Evolutionary conservation across 2,329 filamentous ascomycete genomes (phyloP).

Genomic region (Lecanicillium sp.): DNA sequence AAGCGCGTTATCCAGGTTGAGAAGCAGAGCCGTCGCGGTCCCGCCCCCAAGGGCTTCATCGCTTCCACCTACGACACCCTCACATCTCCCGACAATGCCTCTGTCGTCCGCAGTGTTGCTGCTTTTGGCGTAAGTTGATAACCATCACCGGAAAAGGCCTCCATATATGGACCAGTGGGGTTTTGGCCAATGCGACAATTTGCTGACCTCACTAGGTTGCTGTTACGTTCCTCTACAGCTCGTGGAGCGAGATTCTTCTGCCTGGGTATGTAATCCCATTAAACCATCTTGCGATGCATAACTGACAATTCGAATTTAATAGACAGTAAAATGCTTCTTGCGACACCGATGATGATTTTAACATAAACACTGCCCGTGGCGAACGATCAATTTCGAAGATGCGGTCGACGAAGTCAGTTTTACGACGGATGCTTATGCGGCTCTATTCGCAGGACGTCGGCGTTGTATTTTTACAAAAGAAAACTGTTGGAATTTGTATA

Average conservation of each 20-base stretch:
- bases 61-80: slow-evolving; percentile 54
- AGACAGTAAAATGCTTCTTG: slow-evolving; percentile 14
- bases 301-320: neutral
- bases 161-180: neutral
- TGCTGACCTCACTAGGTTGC: slow-evolving; percentile 38
- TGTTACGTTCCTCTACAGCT: slow-evolving; percentile 61
- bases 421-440: neutral
- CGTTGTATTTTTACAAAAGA: slow-evolving; percentile 8
- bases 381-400: neutral
- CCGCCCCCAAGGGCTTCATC: slow-evolving; percentile 46
- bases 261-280: slow-evolving; percentile 46
- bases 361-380: neutral
- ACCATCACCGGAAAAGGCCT: neutral
- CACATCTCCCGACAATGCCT: slow-evolving; percentile 61
- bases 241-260: slow-evolving; percentile 61
- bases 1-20: slow-evolving; percentile 53
- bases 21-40: slow-evolving; percentile 34
- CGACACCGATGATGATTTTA: neutral
- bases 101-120: slow-evolving; percentile 60
- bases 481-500: slow-evolving; percentile 9
- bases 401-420: neutral
- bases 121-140: slow-evolving; percentile 57
- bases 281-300: neutral
- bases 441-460: neutral
- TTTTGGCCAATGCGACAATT: neutral